A percentile compares a stretch with the other conserved stretches of the same genome.
Evolutionary conservation across 1,139 yeast species (phyloP).

Genomic region (Kodamaea suecica): DNA sequence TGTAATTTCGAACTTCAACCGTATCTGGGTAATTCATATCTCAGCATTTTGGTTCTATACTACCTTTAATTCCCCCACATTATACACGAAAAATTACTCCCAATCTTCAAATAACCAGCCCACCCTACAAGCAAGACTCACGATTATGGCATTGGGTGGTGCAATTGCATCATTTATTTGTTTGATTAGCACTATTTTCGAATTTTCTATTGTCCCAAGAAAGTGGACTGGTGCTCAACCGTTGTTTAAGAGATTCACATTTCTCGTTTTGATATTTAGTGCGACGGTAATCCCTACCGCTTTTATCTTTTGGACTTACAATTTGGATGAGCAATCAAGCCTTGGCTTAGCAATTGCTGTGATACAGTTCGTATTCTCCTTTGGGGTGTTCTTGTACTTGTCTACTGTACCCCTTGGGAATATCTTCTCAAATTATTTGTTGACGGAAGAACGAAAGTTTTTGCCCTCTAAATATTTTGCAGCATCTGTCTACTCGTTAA

Average conservation of each 20-base stretch:
- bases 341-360: constrained; percentile 37
- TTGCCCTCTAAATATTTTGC: constrained; percentile 38
- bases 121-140: constrained; percentile 40
- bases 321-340: constrained; percentile 24
- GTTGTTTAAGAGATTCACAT: constrained; percentile 29
- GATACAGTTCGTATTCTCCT: constrained; percentile 44
- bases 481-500: constrained; percentile 32
- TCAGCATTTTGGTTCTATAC: constrained; percentile 61
- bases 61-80: constrained; percentile 49
- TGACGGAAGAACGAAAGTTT: constrained; percentile 22
- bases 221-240: constrained; percentile 55
- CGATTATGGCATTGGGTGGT: constrained; percentile 53
- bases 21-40: constrained; percentile 62
- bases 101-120: constrained; percentile 49
- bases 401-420: constrained; percentile 46
- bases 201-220: constrained; percentile 51
- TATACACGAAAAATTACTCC: constrained; percentile 50
- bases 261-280: constrained; percentile 27
- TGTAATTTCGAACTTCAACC: constrained; percentile 51
- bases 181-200: constrained; percentile 41
- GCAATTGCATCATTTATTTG: constrained; percentile 44
- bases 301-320: constrained; percentile 31
- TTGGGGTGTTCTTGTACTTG: constrained; percentile 40
- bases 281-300: constrained; percentile 40
- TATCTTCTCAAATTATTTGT: constrained; percentile 31